Evolutionary conservation across 352 stramenopile genomes (phyloP).

Genomic region (Phytophthora ohioensis): DNA sequence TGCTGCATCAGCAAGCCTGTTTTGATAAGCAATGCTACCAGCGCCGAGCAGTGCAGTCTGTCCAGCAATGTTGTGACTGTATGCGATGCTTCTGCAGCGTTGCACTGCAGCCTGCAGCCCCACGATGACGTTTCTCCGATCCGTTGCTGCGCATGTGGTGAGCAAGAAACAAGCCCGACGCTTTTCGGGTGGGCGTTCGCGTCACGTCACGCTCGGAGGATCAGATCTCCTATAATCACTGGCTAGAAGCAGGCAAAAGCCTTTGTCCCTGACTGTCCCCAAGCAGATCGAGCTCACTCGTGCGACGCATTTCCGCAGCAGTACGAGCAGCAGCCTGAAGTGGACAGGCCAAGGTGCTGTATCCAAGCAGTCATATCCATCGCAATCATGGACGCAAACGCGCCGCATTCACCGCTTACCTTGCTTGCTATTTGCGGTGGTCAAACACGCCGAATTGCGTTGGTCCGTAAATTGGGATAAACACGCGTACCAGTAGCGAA

Average conservation of each 20-base stretch:
- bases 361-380: background rate
- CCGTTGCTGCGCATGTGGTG: background rate
- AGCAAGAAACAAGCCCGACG: slow-evolving; percentile 9
- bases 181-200: slow-evolving; percentile 4
- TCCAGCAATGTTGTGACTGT: background rate
- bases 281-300: too few species aligned
- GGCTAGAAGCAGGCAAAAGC: background rate
- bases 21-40: background rate
- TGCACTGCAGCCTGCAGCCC: too few species aligned
- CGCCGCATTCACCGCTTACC: background rate
- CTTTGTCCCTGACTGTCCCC: background rate
- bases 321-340: background rate
- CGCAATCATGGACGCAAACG: background rate
- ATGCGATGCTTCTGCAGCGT: background rate
- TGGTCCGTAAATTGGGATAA: background rate
- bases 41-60: background rate
- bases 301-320: too few species aligned
- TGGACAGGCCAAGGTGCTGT: background rate
- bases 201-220: background rate
- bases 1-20: too few species aligned
- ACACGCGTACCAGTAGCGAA: background rate
- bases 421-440: slow-evolving; percentile 5
- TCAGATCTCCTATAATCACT: too few species aligned
- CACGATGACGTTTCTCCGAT: slow-evolving; percentile 3
- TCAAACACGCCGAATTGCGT: slow-evolving; percentile 5